Evolutionary conservation across 495 filamentous ascomycete species (phyloP).

Genomic region (Corynascus novoguineensis): DNA sequence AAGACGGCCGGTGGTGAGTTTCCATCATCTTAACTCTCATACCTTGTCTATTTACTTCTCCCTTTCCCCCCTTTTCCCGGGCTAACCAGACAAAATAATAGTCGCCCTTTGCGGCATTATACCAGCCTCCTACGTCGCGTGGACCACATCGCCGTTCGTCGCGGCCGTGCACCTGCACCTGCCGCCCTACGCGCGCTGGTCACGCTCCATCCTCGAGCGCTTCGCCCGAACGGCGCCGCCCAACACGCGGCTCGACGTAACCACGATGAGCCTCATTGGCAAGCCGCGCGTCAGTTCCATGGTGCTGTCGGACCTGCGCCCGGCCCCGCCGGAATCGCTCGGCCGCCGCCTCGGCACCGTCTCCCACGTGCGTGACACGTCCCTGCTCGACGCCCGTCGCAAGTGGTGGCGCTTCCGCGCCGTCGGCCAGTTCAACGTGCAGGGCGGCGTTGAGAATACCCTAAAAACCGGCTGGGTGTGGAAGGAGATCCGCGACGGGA

Average conservation of each 20-base stretch:
- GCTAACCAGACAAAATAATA: constrained; percentile 24
- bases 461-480: constrained; percentile 31
- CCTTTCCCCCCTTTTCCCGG: not conserved
- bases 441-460: constrained; percentile 10
- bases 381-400: constrained; percentile 20
- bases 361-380: constrained; percentile 44
- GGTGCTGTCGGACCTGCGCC: constrained; percentile 45
- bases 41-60: not conserved
- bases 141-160: constrained; percentile 62
- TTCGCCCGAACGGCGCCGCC: constrained; percentile 60
- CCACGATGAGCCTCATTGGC: constrained; percentile 63
- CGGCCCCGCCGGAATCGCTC: no score
- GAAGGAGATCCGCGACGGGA: constrained; percentile 20
- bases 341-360: constrained; percentile 42
- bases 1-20: constrained; percentile 30
- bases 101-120: constrained; percentile 55
- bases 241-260: constrained; percentile 59
- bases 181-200: constrained; percentile 63
- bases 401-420: constrained; percentile 36
- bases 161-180: constrained; percentile 65
- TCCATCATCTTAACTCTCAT: no score
- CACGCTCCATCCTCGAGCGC: constrained; percentile 57
- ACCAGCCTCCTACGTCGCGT: constrained; percentile 62
- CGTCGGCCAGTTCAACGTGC: constrained; percentile 32
- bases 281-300: constrained; percentile 46